Conservation (phyloP, 495 filamentous ascomycete genomes). For the Amniculicola lignicola region DNA sequence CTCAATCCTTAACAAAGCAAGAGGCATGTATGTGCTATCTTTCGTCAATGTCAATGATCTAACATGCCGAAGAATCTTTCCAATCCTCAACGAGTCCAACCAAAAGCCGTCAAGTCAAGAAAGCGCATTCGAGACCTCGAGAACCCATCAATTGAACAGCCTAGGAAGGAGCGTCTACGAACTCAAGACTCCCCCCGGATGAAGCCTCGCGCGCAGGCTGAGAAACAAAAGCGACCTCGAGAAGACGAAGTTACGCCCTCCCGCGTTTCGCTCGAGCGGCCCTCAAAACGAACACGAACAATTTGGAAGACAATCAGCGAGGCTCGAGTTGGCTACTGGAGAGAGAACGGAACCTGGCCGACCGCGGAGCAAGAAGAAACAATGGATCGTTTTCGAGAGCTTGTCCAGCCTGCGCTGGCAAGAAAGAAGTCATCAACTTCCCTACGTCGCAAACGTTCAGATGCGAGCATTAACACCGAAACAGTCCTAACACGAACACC, state of each 20-base stretch:
- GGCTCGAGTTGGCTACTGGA: conserved; percentile 8
- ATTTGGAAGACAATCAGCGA: conserved; percentile 1
- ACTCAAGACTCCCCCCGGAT: neutral
- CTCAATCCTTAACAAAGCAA: neutral
- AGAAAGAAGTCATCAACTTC: neutral
- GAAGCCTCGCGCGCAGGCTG: conserved; percentile 1
- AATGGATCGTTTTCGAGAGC: conserved; percentile 12
- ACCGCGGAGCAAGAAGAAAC: conserved; percentile 11
- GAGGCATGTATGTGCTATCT: conserved; percentile 2
- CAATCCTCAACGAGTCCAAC: neutral
- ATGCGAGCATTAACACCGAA: neutral
- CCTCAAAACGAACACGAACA: neutral
- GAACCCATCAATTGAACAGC: neutral
- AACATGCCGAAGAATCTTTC: neutral
- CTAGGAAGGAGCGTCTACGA: neutral
- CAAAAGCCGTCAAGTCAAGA: neutral
- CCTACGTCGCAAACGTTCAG: conserved; percentile 10
- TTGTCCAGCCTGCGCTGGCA: conserved; percentile 2
- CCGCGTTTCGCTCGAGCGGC: neutral
- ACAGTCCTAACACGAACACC: neutral
- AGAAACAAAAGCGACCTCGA: conserved; percentile 16
- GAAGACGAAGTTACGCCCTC: neutral
- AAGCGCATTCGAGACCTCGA: neutral
- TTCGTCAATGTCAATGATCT: conserved; percentile 8
- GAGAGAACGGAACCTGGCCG: conserved; percentile 1